Base-by-base conservation (phyloP, 2,329 filamentous ascomycete species). In the Raffaelea ambrosiae region DNA sequence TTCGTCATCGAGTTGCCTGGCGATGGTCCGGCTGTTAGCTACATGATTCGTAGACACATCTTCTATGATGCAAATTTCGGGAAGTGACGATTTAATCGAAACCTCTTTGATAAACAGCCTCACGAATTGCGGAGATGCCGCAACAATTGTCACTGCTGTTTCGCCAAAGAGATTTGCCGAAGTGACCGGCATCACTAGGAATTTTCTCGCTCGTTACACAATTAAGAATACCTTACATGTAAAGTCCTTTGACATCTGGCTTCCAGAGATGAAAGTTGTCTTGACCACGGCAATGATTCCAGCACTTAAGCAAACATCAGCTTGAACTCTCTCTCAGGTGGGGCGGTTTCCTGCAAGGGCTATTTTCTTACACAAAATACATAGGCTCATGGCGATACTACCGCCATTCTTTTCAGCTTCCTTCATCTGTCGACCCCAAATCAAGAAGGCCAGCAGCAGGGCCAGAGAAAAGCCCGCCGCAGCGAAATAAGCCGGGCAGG, bases 401-500 rank as follows among this genome's bases (percentile, higher is more conserved):
- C 7, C 26, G 26, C 26, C 26, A 13, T 7, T 29, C 13, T 62
- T 62, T 38, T 66, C 63, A 20, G 57, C 53, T 44, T 52, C 57
- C 40, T 57, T 61, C 61, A 64, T 65, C 22, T 61, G 54, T 38
- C 62, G 56, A 1, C 58, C 53, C 54, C 61, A 57, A 13, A 66
- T 57, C 4, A 65, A 47, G 20, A 55, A 55, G 56, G 59, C 62
- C 0, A 61, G 62, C 4, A 65, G 49, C 8, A 63, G 43, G 1
- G 63, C 61, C 4, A 66, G 54, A 13, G 53, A 33, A 33, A 64
- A 58, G 38, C 64, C 62, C 48, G 58, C 58, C 2, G 54, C 40
- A 1, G 58, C 59, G 1, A 61, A 62, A 42, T 57, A 62, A 14
- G 56, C 59, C 13, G 26, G 26, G n/a, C n/a, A n/a, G n/a, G n/a